A percentile compares a stretch with the other conserved stretches of the same genome.
phyloP scores from a whole-genome alignment of 306 rosid species.

The Sechiopsis laciniata region DNA sequence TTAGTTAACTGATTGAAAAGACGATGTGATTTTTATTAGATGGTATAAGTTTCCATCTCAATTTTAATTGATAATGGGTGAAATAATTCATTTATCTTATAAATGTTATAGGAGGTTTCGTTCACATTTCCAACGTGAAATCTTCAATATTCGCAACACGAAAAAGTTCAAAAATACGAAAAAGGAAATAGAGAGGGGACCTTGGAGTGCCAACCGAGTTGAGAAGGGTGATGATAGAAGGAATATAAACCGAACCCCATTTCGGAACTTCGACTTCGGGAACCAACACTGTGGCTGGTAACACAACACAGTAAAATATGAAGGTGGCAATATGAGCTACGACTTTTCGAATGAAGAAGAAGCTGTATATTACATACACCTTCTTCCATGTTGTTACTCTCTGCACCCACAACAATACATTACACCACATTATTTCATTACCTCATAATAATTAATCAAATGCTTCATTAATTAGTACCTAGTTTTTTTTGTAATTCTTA shows the following conservation, averaged over 20 bases:
- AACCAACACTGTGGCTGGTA: slow-evolving; percentile 55
- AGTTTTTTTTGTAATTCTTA: background rate
- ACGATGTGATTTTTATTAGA: too few species aligned
- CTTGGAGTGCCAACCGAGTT: slow-evolving; percentile 60
- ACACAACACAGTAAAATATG: slow-evolving; percentile 46
- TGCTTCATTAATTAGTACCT: too few species aligned
- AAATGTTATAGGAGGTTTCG: too few species aligned
- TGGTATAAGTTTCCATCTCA: too few species aligned
- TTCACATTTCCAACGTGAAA: too few species aligned
- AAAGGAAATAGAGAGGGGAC: slow-evolving; percentile 1
- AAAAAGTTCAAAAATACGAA: too few species aligned
- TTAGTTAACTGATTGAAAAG: too few species aligned
- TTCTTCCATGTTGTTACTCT: slow-evolving; percentile 54
- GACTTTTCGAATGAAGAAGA: slow-evolving; percentile 53
- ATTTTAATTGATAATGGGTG: too few species aligned
- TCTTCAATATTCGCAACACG: too few species aligned
- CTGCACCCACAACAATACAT: slow-evolving; percentile 29
- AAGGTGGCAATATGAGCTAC: slow-evolving; percentile 55
- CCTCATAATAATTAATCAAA: too few species aligned
- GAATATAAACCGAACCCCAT: slow-evolving; percentile 59
- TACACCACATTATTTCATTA: too few species aligned
- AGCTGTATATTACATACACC: slow-evolving; percentile 52
- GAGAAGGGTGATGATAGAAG: slow-evolving; percentile 50
- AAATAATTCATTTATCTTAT: too few species aligned
- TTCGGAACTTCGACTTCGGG: slow-evolving; percentile 55